phyloP scores from a whole-genome alignment of 805 yeast genomes.

The Lipomyces yamanashiensis region DNA sequence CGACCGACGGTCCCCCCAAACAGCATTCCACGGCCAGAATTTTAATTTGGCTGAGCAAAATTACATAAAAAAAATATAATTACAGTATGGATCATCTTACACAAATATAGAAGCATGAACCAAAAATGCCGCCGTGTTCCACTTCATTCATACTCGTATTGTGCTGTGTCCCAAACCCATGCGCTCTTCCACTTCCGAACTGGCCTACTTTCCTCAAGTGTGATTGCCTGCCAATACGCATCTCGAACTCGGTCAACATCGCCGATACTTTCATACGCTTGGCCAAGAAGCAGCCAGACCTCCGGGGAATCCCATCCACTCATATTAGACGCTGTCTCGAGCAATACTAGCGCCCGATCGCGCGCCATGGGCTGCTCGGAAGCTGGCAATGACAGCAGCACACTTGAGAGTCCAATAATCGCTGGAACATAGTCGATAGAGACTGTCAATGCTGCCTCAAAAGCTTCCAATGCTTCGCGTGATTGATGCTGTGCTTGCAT shows the following conservation, averaged over 20 bases:
- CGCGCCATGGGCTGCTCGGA: slow-evolving; percentile 36
- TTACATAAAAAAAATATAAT: no score
- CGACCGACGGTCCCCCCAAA: no score
- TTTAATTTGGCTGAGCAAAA: background rate
- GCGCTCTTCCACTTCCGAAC: slow-evolving; percentile 29
- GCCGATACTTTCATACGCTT: slow-evolving; percentile 24
- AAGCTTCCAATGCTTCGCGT: slow-evolving; percentile 26
- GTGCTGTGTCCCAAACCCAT: slow-evolving; percentile 32
- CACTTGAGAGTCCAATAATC: slow-evolving; percentile 25
- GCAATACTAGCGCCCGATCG: slow-evolving; percentile 33
- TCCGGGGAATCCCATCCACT: slow-evolving; percentile 34
- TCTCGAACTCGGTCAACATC: slow-evolving; percentile 12
- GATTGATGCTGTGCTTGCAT: slow-evolving; percentile 23
- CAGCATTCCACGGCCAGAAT: no score
- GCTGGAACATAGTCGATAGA: slow-evolving; percentile 35
- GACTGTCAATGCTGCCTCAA: slow-evolving; percentile 36
- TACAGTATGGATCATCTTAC: no score
- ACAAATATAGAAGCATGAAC: background rate
- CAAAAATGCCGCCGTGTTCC: background rate
- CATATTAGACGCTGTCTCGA: slow-evolving; percentile 28
- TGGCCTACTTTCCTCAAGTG: slow-evolving; percentile 32
- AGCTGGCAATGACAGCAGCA: slow-evolving; percentile 15
- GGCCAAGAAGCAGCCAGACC: slow-evolving; percentile 33
- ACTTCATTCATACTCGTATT: slow-evolving; percentile 10
- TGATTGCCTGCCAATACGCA: slow-evolving; percentile 30